Evolutionary conservation across 345 rosid species (phyloP), one percentile per base, ranked within the genome.

Genomic region (Ailanthus altissimus): DNA sequence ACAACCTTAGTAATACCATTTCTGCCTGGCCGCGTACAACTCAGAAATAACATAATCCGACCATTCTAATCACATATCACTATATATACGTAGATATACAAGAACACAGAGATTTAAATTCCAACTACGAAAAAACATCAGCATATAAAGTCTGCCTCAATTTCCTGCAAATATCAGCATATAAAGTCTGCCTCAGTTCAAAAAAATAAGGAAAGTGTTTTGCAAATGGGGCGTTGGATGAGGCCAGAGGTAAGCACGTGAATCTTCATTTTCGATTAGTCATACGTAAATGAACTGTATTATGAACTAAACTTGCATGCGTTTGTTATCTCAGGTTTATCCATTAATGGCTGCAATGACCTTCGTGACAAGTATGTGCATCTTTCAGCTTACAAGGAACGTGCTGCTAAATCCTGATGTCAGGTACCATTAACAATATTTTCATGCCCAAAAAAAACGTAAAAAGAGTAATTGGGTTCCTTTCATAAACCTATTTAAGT

Each of bases 271-370:
- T 20, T 3, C 40, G 38, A 32, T 61, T 14, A 1, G 6, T 0
- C 13, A 15, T 6, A 28, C 28, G 0, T 13, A 28, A 26, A 32
- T 32, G n/a, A n/a, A n/a, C n/a, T n/a, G n/a, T n/a, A n/a, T n/a
- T n/a, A n/a, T n/a, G n/a, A n/a, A 53, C 5, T 53, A 20, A 32
- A 32, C 38, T 32, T 32, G 38, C 38, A 32, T 32, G 3, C 3
- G 38, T 32, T 32, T 32, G 3, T 32, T 32, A 1, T 32, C 2
- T 5, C 77, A 92, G 97, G 88, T 94, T 16, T 94, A 85, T 72
- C 97, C 98, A 6, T 79, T 90, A n/a, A 15, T 90, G 73, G 98
- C 86, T 56, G 94, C 98, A 10, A 89, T 94, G 98, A 77, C 89
- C 11, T 89, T 92, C 45, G 94, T 92, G 25, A 81, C 93, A 25